Base-by-base conservation (phyloP, 441 rosid genomes). In the Brassica balearica region DNA sequence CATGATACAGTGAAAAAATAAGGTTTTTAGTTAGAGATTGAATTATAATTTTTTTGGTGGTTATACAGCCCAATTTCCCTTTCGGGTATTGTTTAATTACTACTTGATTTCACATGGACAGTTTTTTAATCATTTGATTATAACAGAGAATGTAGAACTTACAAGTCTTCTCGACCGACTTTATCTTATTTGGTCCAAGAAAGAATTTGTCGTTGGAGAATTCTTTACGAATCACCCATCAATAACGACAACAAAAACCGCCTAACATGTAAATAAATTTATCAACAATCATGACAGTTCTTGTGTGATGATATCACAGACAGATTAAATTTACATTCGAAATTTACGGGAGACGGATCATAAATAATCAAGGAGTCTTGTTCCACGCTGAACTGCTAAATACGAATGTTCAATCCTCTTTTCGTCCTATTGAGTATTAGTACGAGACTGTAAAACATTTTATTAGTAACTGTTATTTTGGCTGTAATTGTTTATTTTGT, bases 121-220 rank as follows among this genome's bases (percentile, higher is more conserved):
- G 51, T 38, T 38, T 38, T 38, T 38, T 38, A 34, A 34, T 34
- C 41, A 34, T 34, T 34, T 34, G 4, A 11, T 10, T 43, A 43
- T 43, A 10, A 43, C 53, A 1, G 5, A 46, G 53, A 46, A 46
- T 46, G 53, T 4, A 46, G 5, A 46, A 11, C 5, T 46, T 46
- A 46, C 1, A 46, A 46, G 53, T 12, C 3, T 12, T 46, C 53
- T 12, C 15, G 53, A 63, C 7, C 29, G 15, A 51, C 65, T 77
- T 51, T 63, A 63, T 36, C 48, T 65, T 65, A 65, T 77, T 65
- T 71, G 80, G 25, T 77, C 48, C 51, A 5, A 65, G 8, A 41
- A 8, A 55, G 14, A 70, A 63, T 69, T 22, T 71, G 65, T 41
- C 62, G 43, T 77, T 77, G 81, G 20, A 5, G 59, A 71, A 77